Percentiles rank a stretch among this genome's conserved stretches.
Conservation (phyloP, 2,329 filamentous ascomycete species). For the Cytospora mali region DNA sequence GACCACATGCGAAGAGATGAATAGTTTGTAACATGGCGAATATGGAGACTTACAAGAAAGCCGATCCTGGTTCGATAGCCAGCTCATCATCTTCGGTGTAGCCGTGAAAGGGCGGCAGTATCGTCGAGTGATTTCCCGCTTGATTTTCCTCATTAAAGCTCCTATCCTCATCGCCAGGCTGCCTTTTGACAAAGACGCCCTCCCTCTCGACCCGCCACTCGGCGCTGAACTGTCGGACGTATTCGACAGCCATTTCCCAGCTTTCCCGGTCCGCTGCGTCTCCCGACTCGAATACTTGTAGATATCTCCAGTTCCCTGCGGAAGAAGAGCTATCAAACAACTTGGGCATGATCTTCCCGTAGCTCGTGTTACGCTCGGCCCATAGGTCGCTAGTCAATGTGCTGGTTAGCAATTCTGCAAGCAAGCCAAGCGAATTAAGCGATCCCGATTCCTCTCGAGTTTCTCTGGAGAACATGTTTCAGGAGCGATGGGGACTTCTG, state of each 20-base stretch:
- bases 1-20: neutral
- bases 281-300: constrained; percentile 53
- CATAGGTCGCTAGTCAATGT: neutral
- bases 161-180: constrained; percentile 28
- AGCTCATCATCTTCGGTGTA: neutral
- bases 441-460: neutral
- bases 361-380: constrained; percentile 22
- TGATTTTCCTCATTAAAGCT: neutral
- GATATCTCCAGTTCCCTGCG: constrained; percentile 43
- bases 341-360: constrained; percentile 45
- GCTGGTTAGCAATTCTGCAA: neutral
- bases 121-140: neutral
- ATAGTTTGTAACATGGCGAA: too few species aligned
- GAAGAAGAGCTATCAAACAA: constrained; percentile 37
- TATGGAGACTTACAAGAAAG: constrained; percentile 16
- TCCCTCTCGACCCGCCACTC: constrained; percentile 49
- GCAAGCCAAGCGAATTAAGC: neutral
- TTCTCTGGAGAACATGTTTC: neutral
- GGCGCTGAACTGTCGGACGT: constrained; percentile 37
- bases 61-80: neutral
- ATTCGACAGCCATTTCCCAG: constrained; percentile 50
- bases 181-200: constrained; percentile 47
- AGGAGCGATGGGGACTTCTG: neutral
- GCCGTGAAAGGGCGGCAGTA: neutral
- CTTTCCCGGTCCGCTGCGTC: constrained; percentile 49